Conservation (phyloP, 2,329 filamentous ascomycete species). For the Ceratocystis huliohia region DNA sequence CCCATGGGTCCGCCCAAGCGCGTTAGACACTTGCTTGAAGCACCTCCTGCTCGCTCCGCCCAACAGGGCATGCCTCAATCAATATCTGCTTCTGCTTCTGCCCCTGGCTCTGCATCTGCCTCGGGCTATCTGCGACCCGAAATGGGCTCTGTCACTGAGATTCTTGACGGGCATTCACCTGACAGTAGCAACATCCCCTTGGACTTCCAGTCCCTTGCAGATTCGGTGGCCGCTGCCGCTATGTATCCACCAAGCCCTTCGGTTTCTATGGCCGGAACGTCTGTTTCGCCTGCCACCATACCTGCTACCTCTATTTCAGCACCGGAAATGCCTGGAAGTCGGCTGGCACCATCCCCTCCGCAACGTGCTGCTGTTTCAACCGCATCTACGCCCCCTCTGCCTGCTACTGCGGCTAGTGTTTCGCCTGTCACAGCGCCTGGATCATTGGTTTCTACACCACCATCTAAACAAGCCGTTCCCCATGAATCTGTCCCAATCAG, state of each 20-base stretch:
- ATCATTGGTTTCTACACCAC: slow-evolving; percentile 21
- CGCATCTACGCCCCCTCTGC: slow-evolving; percentile 9
- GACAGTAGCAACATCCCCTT: slow-evolving; percentile 25
- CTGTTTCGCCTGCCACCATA: slow-evolving; percentile 25
- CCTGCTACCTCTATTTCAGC: slow-evolving; percentile 19
- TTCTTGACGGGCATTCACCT: slow-evolving; percentile 41
- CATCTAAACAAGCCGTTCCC: slow-evolving; percentile 23
- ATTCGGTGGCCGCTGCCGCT: neutral
- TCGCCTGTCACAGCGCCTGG: slow-evolving; percentile 22
- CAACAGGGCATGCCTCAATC: slow-evolving; percentile 25
- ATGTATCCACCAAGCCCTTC: slow-evolving; percentile 20
- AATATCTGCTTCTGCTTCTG: slow-evolving; percentile 25
- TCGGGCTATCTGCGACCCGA: slow-evolving; percentile 31
- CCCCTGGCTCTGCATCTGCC: slow-evolving; percentile 26
- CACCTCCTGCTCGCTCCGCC: slow-evolving; percentile 30
- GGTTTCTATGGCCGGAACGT: slow-evolving; percentile 22
- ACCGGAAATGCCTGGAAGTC: neutral
- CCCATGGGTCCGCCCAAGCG: slow-evolving; percentile 38
- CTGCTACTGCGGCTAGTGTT: slow-evolving; percentile 8
- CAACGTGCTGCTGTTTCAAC: slow-evolving; percentile 25
- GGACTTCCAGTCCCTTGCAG: slow-evolving; percentile 3
- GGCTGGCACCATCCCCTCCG: neutral
- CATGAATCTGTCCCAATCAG: slow-evolving; percentile 21
- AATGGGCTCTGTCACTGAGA: slow-evolving; percentile 47
- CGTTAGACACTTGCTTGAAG: slow-evolving; percentile 40